phyloP scores from a whole-genome alignment of 495 filamentous ascomycete genomes.

The Annulohypoxylon nitens region DNA sequence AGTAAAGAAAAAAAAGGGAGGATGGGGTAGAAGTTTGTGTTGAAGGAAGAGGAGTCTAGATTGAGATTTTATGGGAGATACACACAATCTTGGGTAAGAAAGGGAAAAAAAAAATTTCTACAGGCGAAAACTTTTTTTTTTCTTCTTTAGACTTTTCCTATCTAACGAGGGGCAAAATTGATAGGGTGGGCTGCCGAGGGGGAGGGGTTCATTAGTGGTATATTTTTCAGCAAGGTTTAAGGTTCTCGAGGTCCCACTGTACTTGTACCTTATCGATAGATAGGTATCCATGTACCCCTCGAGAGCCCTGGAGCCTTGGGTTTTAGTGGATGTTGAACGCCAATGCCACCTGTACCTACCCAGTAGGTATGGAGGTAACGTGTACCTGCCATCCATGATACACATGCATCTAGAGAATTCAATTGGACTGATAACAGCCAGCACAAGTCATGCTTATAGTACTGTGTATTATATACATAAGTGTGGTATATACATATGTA shows the following conservation, averaged over 20 bases:
- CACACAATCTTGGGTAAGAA: constrained; percentile 12
- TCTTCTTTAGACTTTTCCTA: constrained; percentile 13
- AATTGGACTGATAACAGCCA: too few relatives aligned
- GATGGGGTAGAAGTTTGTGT: constrained; percentile 21
- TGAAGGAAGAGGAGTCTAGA: constrained; percentile 34
- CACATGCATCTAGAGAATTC: too few relatives aligned
- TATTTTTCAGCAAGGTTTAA: background rate
- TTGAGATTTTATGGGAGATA: constrained; percentile 43
- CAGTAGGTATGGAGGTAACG: too few relatives aligned
- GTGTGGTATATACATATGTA: background rate
- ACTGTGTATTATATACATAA: background rate
- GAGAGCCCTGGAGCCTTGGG: too few relatives aligned
- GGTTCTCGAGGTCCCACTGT: constrained; percentile 29
- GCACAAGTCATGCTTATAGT: too few relatives aligned
- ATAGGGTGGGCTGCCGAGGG: constrained; percentile 39
- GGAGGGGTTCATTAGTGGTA: background rate
- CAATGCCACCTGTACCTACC: too few relatives aligned
- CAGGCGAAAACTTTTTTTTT: constrained; percentile 34
- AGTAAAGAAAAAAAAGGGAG: constrained; percentile 20
- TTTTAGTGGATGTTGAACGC: too few relatives aligned
- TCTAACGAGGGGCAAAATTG: constrained; percentile 40
- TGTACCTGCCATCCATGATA: too few relatives aligned
- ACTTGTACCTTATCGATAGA: constrained; percentile 19
- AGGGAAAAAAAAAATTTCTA: constrained; percentile 29
- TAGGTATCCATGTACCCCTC: background rate